phyloP scores from a whole-genome alignment of 306 rosid genomes.

The Betula pendula region DNA sequence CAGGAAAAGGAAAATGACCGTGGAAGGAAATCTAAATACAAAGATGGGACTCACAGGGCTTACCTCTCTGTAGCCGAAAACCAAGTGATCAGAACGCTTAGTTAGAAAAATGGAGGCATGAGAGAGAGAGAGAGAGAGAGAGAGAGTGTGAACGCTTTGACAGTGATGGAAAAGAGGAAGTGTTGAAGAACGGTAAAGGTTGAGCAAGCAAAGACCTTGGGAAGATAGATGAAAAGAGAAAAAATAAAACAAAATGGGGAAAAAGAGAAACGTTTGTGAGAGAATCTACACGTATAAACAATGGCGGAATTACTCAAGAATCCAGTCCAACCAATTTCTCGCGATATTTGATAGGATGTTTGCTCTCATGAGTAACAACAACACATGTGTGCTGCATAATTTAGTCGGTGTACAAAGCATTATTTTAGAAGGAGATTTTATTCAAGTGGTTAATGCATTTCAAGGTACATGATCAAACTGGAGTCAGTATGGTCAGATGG shows the following conservation, averaged over 20 bases:
- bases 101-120: neutral
- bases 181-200: conserved; percentile 39
- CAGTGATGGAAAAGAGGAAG: conserved; percentile 33
- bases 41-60: conserved; percentile 23
- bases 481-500: no score
- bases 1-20: conserved; percentile 36
- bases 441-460: no score
- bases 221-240: conserved; percentile 17
- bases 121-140: conserved; percentile 32
- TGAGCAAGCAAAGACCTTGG: conserved; percentile 38
- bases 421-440: no score
- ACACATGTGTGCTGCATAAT: no score
- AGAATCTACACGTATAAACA: conserved; percentile 7
- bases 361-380: neutral
- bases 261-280: conserved; percentile 25
- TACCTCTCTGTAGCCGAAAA: conserved; percentile 34
- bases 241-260: neutral
- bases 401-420: no score
- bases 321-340: conserved; percentile 24
- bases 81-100: conserved; percentile 10
- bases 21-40: conserved; percentile 29
- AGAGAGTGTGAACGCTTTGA: conserved; percentile 27
- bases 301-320: neutral
- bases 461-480: no score
- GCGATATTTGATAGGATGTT: conserved; percentile 25